Evolutionary conservation across 441 rosid genomes (phyloP), one percentile per base, ranked within the genome.

Genomic region (Populus trichocarpa): DNA sequence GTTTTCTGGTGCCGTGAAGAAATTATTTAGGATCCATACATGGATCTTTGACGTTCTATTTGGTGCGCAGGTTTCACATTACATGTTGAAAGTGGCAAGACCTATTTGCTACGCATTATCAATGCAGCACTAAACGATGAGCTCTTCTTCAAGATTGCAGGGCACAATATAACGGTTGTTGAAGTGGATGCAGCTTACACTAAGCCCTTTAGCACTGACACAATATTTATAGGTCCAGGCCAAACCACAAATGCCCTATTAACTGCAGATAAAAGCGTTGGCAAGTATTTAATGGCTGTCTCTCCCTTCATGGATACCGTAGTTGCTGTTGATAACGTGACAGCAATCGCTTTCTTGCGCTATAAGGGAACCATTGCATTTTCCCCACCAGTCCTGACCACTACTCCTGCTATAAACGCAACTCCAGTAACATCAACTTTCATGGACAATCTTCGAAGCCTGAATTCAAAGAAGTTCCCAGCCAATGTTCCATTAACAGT

Each of bases 181-280:
- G 99, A 95, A 87, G 97, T 90, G n/a, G 99, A 92, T 59, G 96
- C 98, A 32, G 72, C 83, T 16, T 95, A 95, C 81, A 92, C 90
- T n/a, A 95, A 95, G 74, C 97, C 95, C 4, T 87, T 90, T 69
- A 85, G 75, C 74, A 87, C 76, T 1, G 90, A 90, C 76, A 88
- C 90, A 1, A 57, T 93, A 2, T 75, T 92, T n/a, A 81, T 95
- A 3, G 91, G 88, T 8, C 99, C 98, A 0, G 99, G 96, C 20
- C 98, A 95, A 75, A 93, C 98, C 79, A 92, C 98, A 40, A 95
- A 88, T 75, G 92, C 84, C 38, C 86, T 95, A 16, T 32, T 95
- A 50, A 82, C 89, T 2, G 85, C 98, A 5, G 74, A 90, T 6
- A 75, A 85, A 83, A 77, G 22, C 26, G 53, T 86, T 4, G 92